A percentile compares a stretch with the other conserved stretches of the same genome.
These are phyloP conservation scores for Zymoseptoria crescenta DNA, from an alignment of 2,329 filamentous ascomycete genomes.

Conservation along the genomic window DNA sequence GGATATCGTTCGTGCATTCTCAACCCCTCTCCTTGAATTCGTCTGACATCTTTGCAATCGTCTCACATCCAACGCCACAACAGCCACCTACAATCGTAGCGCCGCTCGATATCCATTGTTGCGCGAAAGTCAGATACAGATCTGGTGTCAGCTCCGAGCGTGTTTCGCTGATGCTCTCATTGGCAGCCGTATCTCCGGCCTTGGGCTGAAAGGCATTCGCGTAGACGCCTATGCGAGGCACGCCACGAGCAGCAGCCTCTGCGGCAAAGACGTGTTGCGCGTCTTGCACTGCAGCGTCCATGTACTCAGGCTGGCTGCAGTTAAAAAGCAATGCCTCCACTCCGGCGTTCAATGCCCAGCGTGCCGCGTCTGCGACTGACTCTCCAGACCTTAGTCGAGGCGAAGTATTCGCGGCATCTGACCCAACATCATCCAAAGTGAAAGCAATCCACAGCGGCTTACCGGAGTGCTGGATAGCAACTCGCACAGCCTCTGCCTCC, in stretches of 20 bases:
- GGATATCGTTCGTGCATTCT: not conserved
- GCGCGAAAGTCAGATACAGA: not conserved
- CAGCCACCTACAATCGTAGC: constrained; percentile 3
- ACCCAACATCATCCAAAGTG: not conserved
- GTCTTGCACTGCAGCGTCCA: not conserved
- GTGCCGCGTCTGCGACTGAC: constrained; percentile 1
- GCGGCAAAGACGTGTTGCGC: not conserved
- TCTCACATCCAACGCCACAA: constrained; percentile 1
- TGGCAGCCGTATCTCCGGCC: not conserved
- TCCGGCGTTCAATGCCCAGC: constrained; percentile 1
- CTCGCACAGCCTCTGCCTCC: constrained; percentile 3
- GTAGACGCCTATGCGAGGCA: constrained; percentile 1
- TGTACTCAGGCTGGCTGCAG: constrained; percentile 1
- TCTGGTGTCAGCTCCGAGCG: not conserved
- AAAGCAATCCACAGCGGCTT: constrained; percentile 6
- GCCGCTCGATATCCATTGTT: not conserved
- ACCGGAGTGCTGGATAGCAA: not conserved
- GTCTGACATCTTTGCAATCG: not conserved
- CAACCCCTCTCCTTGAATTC: not conserved
- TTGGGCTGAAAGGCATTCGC: constrained; percentile 3
- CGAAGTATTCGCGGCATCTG: not conserved
- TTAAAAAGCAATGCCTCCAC: constrained; percentile 3
- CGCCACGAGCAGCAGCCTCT: not conserved
- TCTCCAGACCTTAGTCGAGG: constrained; percentile 2
- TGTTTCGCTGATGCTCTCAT: not conserved